Conservation (phyloP, 345 rosid species). For the Schrenkiella parvula region DNA sequence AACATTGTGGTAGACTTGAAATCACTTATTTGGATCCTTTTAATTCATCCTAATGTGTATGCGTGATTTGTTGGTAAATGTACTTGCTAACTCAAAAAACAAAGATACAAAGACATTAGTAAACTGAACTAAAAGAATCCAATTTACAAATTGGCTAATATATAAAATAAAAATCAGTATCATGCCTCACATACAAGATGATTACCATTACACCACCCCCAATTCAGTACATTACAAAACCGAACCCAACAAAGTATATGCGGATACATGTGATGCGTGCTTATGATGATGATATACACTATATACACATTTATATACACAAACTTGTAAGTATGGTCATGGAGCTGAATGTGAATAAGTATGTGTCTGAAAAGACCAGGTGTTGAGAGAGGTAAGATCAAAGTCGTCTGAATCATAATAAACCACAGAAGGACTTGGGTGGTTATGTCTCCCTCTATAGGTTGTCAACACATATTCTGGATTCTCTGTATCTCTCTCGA, state of each 20-base stretch:
- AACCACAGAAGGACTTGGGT: constrained; percentile 37
- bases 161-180: not conserved
- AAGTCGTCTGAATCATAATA: constrained; percentile 31
- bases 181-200: constrained; percentile 3
- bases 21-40: not conserved
- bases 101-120: not conserved
- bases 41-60: not conserved
- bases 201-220: not conserved
- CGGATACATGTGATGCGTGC: constrained; percentile 1
- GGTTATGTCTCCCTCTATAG: constrained; percentile 74
- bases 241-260: constrained; percentile 6
- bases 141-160: not conserved
- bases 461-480: constrained; percentile 70
- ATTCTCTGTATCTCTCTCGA: constrained; percentile 69
- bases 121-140: not conserved
- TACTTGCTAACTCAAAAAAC: not conserved
- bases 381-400: constrained; percentile 13
- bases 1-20: not conserved
- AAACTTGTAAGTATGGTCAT: not conserved
- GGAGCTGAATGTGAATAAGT: constrained; percentile 26
- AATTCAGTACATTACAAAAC: constrained; percentile 16
- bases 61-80: not conserved
- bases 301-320: not conserved
- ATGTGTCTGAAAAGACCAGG: constrained; percentile 22
- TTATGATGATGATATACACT: not conserved